Conservation (phyloP, 179 eudicot species). For the Actinidia arguta region DNA sequence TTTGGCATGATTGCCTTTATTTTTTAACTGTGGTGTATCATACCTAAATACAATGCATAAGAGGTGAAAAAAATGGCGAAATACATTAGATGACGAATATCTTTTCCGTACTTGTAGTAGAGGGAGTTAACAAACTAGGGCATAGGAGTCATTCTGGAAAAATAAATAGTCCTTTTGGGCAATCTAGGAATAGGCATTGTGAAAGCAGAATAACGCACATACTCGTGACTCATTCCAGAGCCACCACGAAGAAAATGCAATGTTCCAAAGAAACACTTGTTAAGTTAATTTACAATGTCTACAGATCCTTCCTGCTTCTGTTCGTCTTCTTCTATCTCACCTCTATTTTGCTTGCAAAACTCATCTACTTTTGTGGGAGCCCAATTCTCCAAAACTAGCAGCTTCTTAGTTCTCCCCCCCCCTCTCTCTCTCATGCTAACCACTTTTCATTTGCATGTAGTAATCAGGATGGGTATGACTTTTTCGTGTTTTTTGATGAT, state of each 20-base stretch:
- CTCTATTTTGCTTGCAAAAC: constrained; percentile 56
- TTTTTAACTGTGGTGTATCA: no score
- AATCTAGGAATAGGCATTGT: constrained; percentile 17
- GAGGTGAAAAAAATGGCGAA: no score
- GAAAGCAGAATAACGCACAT: constrained; percentile 43
- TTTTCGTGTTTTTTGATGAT: constrained; percentile 40
- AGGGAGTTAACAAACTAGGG: background rate
- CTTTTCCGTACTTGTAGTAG: background rate
- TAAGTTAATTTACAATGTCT: constrained; percentile 62
- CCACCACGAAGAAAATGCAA: constrained; percentile 64
- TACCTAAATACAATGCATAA: no score
- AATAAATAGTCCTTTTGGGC: constrained; percentile 1
- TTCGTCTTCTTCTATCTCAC: constrained; percentile 78
- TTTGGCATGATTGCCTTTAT: background rate
- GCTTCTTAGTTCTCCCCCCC: background rate
- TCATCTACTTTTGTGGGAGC: constrained; percentile 58
- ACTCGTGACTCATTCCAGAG: constrained; percentile 29
- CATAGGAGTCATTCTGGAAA: constrained; percentile 25
- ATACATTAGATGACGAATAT: no score
- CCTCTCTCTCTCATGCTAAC: background rate
- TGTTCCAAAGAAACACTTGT: constrained; percentile 66
- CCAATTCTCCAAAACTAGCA: constrained; percentile 38
- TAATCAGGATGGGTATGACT: constrained; percentile 54
- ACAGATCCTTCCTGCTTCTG: constrained; percentile 59
- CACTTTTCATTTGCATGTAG: constrained; percentile 29